phyloP scores from a whole-genome alignment of 1,284 basidiomycete genomes.

The Inonotus obliquus region DNA sequence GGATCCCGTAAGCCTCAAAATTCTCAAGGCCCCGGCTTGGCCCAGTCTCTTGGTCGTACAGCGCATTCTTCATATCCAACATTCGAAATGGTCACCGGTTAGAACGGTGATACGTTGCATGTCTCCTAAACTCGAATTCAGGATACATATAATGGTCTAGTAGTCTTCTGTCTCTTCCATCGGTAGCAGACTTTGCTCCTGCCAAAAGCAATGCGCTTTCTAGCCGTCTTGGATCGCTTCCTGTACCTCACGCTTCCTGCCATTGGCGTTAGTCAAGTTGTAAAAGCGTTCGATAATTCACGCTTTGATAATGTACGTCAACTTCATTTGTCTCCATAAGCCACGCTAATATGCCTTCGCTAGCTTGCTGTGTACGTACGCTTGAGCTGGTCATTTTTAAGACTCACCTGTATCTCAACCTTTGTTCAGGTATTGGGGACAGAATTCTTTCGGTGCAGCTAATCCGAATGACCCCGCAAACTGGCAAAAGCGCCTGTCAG shows the following conservation, averaged over 20 bases:
- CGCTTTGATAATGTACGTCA: constrained; percentile 56
- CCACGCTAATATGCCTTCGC: constrained; percentile 13
- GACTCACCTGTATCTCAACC: constrained; percentile 11
- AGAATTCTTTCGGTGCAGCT: constrained; percentile 61
- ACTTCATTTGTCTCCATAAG: constrained; percentile 2
- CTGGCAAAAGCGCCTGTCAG: constrained; percentile 31
- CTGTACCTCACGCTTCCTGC: constrained; percentile 18
- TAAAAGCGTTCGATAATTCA: constrained; percentile 45
- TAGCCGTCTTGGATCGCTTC: constrained; percentile 21
- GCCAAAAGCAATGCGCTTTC: background rate
- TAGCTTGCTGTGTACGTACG: constrained; percentile 54
- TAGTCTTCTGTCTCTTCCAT: too few relatives aligned
- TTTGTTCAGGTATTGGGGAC: constrained; percentile 53
- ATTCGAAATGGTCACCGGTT: background rate
- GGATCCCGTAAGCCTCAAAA: background rate
- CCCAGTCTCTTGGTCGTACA: background rate
- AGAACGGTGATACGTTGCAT: background rate
- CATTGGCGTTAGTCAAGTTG: constrained; percentile 21
- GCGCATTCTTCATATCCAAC: background rate
- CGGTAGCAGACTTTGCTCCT: background rate
- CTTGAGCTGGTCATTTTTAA: constrained; percentile 1
- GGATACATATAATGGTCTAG: constrained; percentile 2
- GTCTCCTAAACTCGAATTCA: background rate
- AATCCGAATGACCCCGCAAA: constrained; percentile 39
- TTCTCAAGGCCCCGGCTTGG: background rate